phyloP scores from a whole-genome alignment of 768 basidiomycete species.

The Podaxis mareebaensis region DNA sequence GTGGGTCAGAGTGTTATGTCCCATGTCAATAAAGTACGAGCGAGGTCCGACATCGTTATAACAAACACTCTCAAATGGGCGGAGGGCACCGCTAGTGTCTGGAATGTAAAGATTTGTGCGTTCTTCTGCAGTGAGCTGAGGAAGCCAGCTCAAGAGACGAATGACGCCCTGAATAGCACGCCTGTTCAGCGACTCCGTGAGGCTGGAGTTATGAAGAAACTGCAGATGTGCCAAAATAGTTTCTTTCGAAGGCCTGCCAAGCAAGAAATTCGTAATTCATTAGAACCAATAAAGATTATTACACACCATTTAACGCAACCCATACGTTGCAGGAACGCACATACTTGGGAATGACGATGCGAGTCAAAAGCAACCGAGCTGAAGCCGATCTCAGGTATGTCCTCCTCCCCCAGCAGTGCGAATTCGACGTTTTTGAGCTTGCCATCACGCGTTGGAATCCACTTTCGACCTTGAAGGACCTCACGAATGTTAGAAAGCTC shows the following conservation, averaged over 20 bases:
- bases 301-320: conserved; percentile 41
- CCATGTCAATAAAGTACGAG: conserved; percentile 22
- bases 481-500: conserved; percentile 21
- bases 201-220: conserved; percentile 21
- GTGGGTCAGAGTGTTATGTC: conserved; percentile 29
- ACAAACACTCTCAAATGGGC: conserved; percentile 28
- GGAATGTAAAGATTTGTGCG: conserved; percentile 36
- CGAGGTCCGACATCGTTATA: conserved; percentile 44
- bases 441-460: conserved; percentile 36
- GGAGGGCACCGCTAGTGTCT: conserved; percentile 27
- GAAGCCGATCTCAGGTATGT: conserved; percentile 27
- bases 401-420: conserved; percentile 25
- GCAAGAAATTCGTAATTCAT: background rate
- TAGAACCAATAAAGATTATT: background rate
- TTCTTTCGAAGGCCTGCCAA: conserved; percentile 31
- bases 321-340: conserved; percentile 29
- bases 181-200: too few relatives aligned
- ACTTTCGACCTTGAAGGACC: conserved; percentile 23
- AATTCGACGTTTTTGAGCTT: conserved; percentile 21
- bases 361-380: conserved; percentile 24
- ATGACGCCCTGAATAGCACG: background rate
- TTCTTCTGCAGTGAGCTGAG: conserved; percentile 18
- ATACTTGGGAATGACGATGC: conserved; percentile 19
- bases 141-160: conserved; percentile 5
- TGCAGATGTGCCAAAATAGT: conserved; percentile 23